phyloP scores from a whole-genome alignment of 768 basidiomycete genomes.

The Gloeophyllum trabeum region DNA sequence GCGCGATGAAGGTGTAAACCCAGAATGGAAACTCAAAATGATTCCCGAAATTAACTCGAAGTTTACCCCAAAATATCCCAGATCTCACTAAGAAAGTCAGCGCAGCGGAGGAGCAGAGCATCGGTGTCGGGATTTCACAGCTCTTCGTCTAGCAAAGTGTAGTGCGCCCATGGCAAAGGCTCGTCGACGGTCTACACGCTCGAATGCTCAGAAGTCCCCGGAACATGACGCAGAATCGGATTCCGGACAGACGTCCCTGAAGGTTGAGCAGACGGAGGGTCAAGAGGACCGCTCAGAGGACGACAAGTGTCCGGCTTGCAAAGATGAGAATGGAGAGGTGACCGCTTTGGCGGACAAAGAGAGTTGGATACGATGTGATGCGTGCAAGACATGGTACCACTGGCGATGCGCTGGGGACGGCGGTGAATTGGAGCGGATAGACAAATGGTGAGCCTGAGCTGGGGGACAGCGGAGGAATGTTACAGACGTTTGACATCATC shows the following conservation, averaged over 20 bases:
- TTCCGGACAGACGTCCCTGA: background rate
- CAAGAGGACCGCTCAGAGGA: slow-evolving; percentile 6
- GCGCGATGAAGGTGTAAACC: background rate
- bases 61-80: too few relatives aligned
- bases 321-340: slow-evolving; percentile 19
- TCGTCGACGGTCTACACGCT: slow-evolving; percentile 31
- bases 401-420: slow-evolving; percentile 70
- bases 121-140: too few relatives aligned
- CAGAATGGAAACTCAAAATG: background rate
- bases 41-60: too few relatives aligned
- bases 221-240: slow-evolving; percentile 21
- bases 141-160: too few relatives aligned
- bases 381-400: slow-evolving; percentile 76
- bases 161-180: slow-evolving; percentile 39
- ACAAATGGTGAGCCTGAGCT: background rate
- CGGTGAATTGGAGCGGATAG: background rate
- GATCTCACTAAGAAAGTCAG: too few relatives aligned
- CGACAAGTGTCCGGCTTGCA: slow-evolving; percentile 42
- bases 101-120: too few relatives aligned
- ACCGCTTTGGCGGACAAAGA: slow-evolving; percentile 42
- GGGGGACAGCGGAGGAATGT: too few relatives aligned
- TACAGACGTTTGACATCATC: too few relatives aligned
- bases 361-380: slow-evolving; percentile 76
- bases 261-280: slow-evolving; percentile 1
- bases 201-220: slow-evolving; percentile 22